phyloP scores from a whole-genome alignment of 371 early-diverging fungal genomes.

The Circinella umbellata region DNA sequence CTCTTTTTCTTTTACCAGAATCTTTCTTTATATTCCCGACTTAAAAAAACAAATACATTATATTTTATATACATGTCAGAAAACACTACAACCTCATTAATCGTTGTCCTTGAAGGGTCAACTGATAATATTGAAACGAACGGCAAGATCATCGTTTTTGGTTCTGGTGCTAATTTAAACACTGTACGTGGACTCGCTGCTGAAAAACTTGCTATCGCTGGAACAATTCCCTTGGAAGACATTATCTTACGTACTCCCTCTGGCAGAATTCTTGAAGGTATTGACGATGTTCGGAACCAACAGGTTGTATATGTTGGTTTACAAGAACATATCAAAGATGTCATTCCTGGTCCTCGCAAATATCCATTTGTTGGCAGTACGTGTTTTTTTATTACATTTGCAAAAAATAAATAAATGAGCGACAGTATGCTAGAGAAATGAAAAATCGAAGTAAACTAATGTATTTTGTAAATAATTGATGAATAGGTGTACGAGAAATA shows the following conservation, averaged over 20 bases:
- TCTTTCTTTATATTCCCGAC: not conserved
- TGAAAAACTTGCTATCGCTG: conserved; percentile 30
- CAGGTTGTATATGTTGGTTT: conserved; percentile 33
- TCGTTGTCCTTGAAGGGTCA: conserved; percentile 29
- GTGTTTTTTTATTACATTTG: no score
- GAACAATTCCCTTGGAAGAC: conserved; percentile 14
- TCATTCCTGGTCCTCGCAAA: conserved; percentile 33
- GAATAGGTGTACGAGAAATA: conserved; percentile 24
- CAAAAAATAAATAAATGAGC: no score
- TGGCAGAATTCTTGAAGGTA: conserved; percentile 25
- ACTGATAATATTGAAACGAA: conserved; percentile 24
- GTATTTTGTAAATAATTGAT: no score
- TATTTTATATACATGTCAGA: conserved; percentile 21
- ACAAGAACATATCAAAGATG: conserved; percentile 23
- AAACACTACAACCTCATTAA: conserved; percentile 31
- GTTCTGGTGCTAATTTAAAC: conserved; percentile 30
- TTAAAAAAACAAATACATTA: not conserved
- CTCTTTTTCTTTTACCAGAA: not conserved
- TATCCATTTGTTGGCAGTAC: conserved; percentile 31
- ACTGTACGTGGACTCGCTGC: conserved; percentile 31
- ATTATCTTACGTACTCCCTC: conserved; percentile 22
- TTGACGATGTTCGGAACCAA: conserved; percentile 30
- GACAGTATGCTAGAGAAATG: no score
- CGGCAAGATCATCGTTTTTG: conserved; percentile 29
- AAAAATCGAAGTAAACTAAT: no score